Percentiles rank a stretch among this genome's conserved stretches.
These are phyloP conservation scores for Yarrowia galli DNA, from an alignment of 1,139 yeast species.

Conservation along the genomic window DNA sequence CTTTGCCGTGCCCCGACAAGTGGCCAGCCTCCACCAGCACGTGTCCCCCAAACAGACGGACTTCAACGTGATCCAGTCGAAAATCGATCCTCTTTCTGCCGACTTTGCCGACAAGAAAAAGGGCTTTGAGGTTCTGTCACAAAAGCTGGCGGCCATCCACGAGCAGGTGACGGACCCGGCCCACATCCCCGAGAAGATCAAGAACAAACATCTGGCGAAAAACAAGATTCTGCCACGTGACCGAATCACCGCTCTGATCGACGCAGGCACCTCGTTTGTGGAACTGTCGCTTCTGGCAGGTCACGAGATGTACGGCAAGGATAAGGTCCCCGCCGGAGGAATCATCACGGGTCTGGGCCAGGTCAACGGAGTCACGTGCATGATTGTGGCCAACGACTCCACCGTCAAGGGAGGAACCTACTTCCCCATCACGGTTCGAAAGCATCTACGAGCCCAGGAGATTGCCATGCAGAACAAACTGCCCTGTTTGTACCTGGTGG, in stretches of 20 bases:
- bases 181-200: slow-evolving; percentile 48
- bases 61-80: slow-evolving; percentile 45
- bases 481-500: slow-evolving; percentile 50
- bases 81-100: slow-evolving; percentile 46
- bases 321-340: slow-evolving; percentile 51
- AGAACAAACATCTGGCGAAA: slow-evolving; percentile 52
- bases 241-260: slow-evolving; percentile 48
- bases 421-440: slow-evolving; percentile 51
- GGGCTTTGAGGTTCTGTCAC: slow-evolving; percentile 44
- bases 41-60: slow-evolving; percentile 39
- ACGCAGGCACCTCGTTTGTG: slow-evolving; percentile 50
- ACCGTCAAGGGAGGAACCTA: slow-evolving; percentile 53
- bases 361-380: slow-evolving; percentile 49
- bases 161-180: slow-evolving; percentile 44
- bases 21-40: slow-evolving; percentile 37
- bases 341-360: slow-evolving; percentile 51
- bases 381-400: slow-evolving; percentile 51
- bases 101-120: slow-evolving; percentile 46
- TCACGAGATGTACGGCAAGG: slow-evolving; percentile 48
- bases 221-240: slow-evolving; percentile 51
- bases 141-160: slow-evolving; percentile 44
- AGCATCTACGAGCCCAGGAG: slow-evolving; percentile 51
- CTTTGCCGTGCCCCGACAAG: too few species aligned
- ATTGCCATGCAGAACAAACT: slow-evolving; percentile 50
- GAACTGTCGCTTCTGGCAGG: slow-evolving; percentile 50